These are phyloP conservation scores for Ogataea angusta DNA, from an alignment of 805 yeast species.

Conservation along the genomic window DNA sequence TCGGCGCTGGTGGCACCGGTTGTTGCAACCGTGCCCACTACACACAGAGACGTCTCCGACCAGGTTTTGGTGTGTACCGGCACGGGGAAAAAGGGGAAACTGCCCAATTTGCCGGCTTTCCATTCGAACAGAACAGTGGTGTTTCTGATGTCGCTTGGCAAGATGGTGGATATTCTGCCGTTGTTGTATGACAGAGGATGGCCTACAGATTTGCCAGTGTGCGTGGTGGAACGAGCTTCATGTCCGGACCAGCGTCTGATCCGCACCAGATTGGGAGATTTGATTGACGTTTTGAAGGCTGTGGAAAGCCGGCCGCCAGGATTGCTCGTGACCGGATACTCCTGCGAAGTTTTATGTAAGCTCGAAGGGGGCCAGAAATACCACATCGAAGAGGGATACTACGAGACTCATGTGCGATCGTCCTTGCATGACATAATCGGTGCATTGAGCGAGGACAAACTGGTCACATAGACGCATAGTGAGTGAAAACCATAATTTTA, in stretches of 20 bases:
- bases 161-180: slow-evolving; percentile 57
- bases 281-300: slow-evolving; percentile 69
- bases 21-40: slow-evolving; percentile 78
- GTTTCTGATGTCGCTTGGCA: slow-evolving; percentile 85
- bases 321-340: slow-evolving; percentile 72
- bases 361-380: slow-evolving; percentile 21
- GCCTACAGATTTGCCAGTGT: slow-evolving; percentile 72
- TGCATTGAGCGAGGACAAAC: background rate
- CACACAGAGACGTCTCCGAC: slow-evolving; percentile 89
- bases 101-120: slow-evolving; percentile 76
- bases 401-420: slow-evolving; percentile 3
- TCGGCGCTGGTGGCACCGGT: slow-evolving; percentile 89
- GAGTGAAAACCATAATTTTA: background rate
- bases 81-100: slow-evolving; percentile 81
- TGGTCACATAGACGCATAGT: background rate
- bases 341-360: slow-evolving; percentile 45
- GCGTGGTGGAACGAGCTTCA: slow-evolving; percentile 85
- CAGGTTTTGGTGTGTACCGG: slow-evolving; percentile 94
- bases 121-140: slow-evolving; percentile 74
- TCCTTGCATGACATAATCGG: slow-evolving; percentile 5
- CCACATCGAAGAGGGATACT: slow-evolving; percentile 26
- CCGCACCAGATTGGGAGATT: slow-evolving; percentile 63
- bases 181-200: slow-evolving; percentile 49
- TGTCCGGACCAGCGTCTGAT: slow-evolving; percentile 90
- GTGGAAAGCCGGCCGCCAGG: slow-evolving; percentile 94